These are phyloP conservation scores for Suillus paluster DNA, from an alignment of 768 basidiomycete species.

Conservation along the genomic window DNA sequence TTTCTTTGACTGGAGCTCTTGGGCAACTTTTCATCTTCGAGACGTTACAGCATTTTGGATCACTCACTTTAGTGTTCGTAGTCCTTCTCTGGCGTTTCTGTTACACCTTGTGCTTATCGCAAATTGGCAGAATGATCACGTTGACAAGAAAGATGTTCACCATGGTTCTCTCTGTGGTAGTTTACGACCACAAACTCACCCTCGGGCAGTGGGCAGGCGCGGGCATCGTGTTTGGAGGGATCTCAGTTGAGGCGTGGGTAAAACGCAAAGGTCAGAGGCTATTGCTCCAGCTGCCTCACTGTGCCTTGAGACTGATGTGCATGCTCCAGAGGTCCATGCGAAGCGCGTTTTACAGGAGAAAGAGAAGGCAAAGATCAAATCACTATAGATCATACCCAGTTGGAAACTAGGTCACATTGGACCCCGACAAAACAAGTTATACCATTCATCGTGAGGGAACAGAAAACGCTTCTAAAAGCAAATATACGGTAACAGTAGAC, in stretches of 20 bases:
- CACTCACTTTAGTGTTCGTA: constrained; percentile 84
- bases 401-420: background rate
- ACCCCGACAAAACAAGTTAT: background rate
- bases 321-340: constrained; percentile 69
- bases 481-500: constrained; percentile 3
- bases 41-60: constrained; percentile 90
- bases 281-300: background rate
- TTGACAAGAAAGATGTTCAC: constrained; percentile 97
- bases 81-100: constrained; percentile 7
- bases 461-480: background rate
- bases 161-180: constrained; percentile 92
- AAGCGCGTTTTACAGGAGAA: constrained; percentile 83
- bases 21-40: constrained; percentile 99
- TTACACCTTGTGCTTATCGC: constrained; percentile 14
- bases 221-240: constrained; percentile 91
- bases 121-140: constrained; percentile 76
- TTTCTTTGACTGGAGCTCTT: constrained; percentile 87
- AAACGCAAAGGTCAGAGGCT: constrained; percentile 76
- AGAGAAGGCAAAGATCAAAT: constrained; percentile 83
- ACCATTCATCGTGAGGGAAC: background rate
- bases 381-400: constrained; percentile 50
- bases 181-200: constrained; percentile 88
- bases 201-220: constrained; percentile 93
- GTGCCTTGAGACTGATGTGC: constrained; percentile 12
- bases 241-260: constrained; percentile 90